Conservation (phyloP, 768 basidiomycete species). For the Agaricus sinodeliciosus region DNA sequence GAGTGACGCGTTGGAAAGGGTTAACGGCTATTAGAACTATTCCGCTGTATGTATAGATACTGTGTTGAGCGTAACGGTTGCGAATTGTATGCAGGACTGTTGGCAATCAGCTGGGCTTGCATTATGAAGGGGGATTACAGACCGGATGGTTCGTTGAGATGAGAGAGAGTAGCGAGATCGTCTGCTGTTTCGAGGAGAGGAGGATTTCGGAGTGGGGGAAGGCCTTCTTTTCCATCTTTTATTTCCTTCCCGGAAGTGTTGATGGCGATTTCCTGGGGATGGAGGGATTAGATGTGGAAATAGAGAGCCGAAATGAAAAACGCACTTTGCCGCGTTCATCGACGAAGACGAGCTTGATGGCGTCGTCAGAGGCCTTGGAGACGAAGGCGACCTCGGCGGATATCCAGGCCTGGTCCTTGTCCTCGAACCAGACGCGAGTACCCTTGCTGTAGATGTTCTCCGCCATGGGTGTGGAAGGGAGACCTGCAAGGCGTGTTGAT, state of each 20-base stretch:
- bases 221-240: conserved; percentile 67
- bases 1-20: conserved; percentile 94
- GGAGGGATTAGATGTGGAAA: conserved; percentile 8
- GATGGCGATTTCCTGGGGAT: conserved; percentile 63
- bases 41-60: conserved; percentile 98
- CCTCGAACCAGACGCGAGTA: conserved; percentile 87
- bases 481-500: conserved; percentile 12
- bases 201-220: conserved; percentile 95
- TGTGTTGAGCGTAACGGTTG: conserved; percentile 94
- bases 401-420: conserved; percentile 93
- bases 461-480: conserved; percentile 51
- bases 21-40: conserved; percentile 99
- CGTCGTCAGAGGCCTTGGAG: conserved; percentile 59
- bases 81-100: conserved; percentile 94
- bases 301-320: conserved; percentile 11
- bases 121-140: conserved; percentile 15
- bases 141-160: conserved; percentile 98
- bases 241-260: conserved; percentile 78
- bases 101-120: conserved; percentile 1
- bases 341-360: conserved; percentile 76
- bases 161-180: conserved; percentile 95
- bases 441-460: conserved; percentile 91
- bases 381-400: conserved; percentile 76
- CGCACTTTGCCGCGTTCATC: conserved; percentile 90
- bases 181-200: conserved; percentile 95